A percentile compares a stretch with the other conserved stretches of the same genome.
Conservation (phyloP, 176 grass and related monocot species). For the Puya raimondii region DNA sequence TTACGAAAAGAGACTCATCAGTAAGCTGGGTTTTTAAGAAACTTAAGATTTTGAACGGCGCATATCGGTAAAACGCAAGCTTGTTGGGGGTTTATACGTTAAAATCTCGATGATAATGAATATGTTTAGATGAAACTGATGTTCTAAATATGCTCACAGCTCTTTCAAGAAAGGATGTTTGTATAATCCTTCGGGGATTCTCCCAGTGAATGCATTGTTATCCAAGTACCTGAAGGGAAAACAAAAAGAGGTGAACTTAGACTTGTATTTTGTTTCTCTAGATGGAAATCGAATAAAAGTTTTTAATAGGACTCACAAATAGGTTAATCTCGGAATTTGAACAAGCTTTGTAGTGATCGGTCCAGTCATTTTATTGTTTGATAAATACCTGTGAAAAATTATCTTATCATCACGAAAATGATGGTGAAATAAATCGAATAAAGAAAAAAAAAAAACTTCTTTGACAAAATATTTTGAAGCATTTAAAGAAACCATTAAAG, state of each 20-base stretch:
- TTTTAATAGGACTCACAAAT: slow-evolving; percentile 52
- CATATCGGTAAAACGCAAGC: no score
- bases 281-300: neutral
- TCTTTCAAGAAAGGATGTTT: slow-evolving; percentile 92
- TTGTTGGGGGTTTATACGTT: no score
- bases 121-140: neutral
- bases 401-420: neutral
- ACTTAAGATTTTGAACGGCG: no score
- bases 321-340: slow-evolving; percentile 76
- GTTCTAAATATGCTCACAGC: slow-evolving; percentile 49
- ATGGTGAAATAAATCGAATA: neutral
- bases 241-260: slow-evolving; percentile 4
- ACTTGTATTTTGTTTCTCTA: neutral
- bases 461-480: no score
- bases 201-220: slow-evolving; percentile 86
- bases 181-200: slow-evolving; percentile 89
- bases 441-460: neutral
- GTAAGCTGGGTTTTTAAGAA: no score
- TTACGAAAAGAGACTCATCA: no score
- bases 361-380: slow-evolving; percentile 85
- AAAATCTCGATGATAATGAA: neutral
- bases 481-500: no score
- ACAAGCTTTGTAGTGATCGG: slow-evolving; percentile 65
- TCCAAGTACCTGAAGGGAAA: slow-evolving; percentile 70
- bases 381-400: slow-evolving; percentile 55